Conservation (phyloP, 108 stramenopile species). For the Conticribra weissflogii region DNA sequence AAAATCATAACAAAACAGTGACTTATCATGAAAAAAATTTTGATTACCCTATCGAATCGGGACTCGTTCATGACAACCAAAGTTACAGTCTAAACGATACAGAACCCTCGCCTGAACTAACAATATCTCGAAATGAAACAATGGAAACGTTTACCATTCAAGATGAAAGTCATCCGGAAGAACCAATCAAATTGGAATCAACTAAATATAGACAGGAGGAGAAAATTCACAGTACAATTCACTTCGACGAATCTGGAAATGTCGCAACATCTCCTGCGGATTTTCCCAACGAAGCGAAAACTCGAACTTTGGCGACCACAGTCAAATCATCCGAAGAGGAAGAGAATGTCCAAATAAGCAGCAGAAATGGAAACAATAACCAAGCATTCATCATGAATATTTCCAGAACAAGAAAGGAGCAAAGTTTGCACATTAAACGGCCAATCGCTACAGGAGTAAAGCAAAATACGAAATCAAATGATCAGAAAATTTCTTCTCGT, state of each 20-base stretch:
- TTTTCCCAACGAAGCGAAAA: neutral
- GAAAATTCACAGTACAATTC: neutral
- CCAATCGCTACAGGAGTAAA: neutral
- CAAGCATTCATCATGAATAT: slow-evolving; percentile 4
- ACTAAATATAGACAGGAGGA: slow-evolving; percentile 7
- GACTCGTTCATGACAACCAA: too few species aligned
- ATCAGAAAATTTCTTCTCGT: neutral
- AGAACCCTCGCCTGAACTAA: neutral
- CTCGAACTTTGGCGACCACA: neutral
- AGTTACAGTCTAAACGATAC: too few species aligned
- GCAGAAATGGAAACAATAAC: neutral
- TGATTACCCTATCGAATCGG: too few species aligned
- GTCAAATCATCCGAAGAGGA: slow-evolving; percentile 6
- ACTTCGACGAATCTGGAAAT: neutral
- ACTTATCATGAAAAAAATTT: too few species aligned
- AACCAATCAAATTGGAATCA: neutral
- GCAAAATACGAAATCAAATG: neutral
- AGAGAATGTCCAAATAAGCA: slow-evolving; percentile 4
- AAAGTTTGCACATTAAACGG: slow-evolving; percentile 13
- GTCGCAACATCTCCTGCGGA: neutral
- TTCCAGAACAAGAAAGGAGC: slow-evolving; percentile 11
- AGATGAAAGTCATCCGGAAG: neutral
- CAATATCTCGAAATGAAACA: slow-evolving; percentile 8
- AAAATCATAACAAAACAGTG: too few species aligned
- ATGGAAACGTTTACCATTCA: neutral